Evolutionary conservation across 2,329 filamentous ascomycete species (phyloP).

Genomic region (Aureobasidium sp.): DNA sequence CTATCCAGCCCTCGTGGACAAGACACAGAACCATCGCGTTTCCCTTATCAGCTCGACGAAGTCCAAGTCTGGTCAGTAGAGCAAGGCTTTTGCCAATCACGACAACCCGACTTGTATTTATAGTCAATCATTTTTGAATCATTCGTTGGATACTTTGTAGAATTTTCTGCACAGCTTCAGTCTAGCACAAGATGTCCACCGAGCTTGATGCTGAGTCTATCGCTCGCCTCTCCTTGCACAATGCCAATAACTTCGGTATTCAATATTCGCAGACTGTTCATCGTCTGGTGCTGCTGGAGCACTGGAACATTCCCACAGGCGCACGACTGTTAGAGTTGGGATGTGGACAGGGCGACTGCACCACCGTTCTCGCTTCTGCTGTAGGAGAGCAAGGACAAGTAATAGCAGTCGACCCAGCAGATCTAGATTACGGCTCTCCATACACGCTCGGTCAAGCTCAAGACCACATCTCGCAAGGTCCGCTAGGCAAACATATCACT

Average conservation of each 20-base stretch:
- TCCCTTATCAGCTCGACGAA: too few relatives aligned
- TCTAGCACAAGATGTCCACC: neutral
- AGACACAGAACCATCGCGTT: too few relatives aligned
- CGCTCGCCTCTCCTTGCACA: neutral
- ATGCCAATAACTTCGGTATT: neutral
- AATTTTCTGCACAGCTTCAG: too few relatives aligned
- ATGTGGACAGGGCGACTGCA: conserved; percentile 55
- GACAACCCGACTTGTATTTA: too few relatives aligned
- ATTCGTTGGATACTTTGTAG: too few relatives aligned
- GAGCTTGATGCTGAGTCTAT: neutral
- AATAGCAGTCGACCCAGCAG: conserved; percentile 48
- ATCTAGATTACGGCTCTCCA: conserved; percentile 44
- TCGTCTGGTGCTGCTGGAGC: neutral
- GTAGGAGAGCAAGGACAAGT: conserved; percentile 41
- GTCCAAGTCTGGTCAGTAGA: too few relatives aligned
- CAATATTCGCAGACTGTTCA: neutral
- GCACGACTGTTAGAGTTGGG: conserved; percentile 46
- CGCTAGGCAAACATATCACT: conserved; percentile 37
- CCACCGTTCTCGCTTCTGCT: conserved; percentile 45
- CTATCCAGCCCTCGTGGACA: too few relatives aligned
- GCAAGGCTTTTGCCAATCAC: too few relatives aligned
- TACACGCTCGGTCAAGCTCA: conserved; percentile 47
- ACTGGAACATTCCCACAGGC: neutral
- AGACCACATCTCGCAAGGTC: conserved; percentile 34
- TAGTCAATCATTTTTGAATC: too few relatives aligned